Conservation (phyloP, 495 filamentous ascomycete species). For the Podospora bellae-mahoneyi region DNA sequence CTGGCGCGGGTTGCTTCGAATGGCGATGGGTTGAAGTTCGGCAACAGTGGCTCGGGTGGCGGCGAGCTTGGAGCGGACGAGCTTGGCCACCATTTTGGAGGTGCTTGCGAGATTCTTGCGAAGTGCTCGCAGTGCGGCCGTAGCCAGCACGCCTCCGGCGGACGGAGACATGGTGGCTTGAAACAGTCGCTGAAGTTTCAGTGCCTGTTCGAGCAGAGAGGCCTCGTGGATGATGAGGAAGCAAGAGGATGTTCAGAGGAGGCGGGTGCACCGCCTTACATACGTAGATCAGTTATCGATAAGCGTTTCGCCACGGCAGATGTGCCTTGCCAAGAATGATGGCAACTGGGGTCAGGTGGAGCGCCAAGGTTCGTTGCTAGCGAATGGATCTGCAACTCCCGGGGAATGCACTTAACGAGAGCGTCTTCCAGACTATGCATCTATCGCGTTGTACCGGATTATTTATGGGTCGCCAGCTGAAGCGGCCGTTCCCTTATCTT, state of each 20-base stretch:
- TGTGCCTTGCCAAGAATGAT: neutral
- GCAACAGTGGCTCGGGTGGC: slow-evolving; percentile 42
- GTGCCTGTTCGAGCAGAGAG: slow-evolving; percentile 12
- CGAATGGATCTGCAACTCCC: neutral
- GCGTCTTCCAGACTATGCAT: neutral
- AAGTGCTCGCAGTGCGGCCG: slow-evolving; percentile 64
- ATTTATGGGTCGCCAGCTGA: neutral
- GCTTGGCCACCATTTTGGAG: slow-evolving; percentile 45
- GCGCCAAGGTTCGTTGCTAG: neutral
- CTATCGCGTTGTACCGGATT: neutral
- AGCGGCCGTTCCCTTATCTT: slow-evolving; percentile 17
- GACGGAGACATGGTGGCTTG: slow-evolving; percentile 56
- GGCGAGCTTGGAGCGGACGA: slow-evolving; percentile 58
- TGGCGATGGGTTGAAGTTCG: slow-evolving; percentile 49
- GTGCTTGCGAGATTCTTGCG: slow-evolving; percentile 66
- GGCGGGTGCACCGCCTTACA: slow-evolving; percentile 21
- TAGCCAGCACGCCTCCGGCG: slow-evolving; percentile 64
- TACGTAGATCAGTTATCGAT: slow-evolving; percentile 26
- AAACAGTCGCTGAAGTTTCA: slow-evolving; percentile 14
- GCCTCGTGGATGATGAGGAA: slow-evolving; percentile 14
- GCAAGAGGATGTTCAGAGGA: neutral
- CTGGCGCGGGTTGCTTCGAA: slow-evolving; percentile 55
- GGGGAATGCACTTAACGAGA: slow-evolving; percentile 7
- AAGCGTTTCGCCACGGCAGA: slow-evolving; percentile 20
- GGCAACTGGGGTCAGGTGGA: neutral